phyloP scores from a whole-genome alignment of 441 rosid genomes.

The Populus hybrid region DNA sequence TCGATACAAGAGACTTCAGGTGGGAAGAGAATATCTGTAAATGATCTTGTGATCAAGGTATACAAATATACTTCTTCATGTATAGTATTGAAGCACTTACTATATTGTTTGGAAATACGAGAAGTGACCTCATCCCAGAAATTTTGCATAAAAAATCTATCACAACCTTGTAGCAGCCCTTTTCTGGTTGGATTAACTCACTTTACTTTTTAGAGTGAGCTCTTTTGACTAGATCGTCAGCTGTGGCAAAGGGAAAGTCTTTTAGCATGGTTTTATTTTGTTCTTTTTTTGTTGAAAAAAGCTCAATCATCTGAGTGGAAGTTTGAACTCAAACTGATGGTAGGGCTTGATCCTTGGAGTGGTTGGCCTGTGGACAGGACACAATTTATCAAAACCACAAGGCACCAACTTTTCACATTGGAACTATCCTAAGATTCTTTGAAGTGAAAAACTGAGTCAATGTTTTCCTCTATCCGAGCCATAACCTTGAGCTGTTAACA shows the following conservation, averaged over 20 bases:
- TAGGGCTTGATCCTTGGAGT: background rate
- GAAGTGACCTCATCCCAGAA: background rate
- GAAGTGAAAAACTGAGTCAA: background rate
- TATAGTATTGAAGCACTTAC: background rate
- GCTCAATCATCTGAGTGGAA: no score
- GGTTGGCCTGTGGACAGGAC: background rate
- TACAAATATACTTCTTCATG: slow-evolving; percentile 16
- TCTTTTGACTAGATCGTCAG: background rate
- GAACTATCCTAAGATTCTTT: background rate
- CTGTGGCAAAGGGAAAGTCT: background rate
- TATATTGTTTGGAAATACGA: background rate
- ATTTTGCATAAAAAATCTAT: background rate
- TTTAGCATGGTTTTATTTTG: background rate
- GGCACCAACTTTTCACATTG: background rate
- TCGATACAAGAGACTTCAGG: slow-evolving; percentile 83
- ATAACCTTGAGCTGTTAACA: background rate
- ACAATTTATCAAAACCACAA: background rate
- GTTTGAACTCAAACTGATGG: background rate
- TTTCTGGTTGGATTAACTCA: background rate
- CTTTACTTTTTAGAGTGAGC: background rate
- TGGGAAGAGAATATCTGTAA: slow-evolving; percentile 80
- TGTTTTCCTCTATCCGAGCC: background rate
- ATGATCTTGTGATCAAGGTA: slow-evolving; percentile 92
- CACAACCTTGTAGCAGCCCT: background rate
- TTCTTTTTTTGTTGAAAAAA: no score